Evolutionary conservation across 2,329 filamentous ascomycete species (phyloP), one percentile per base, ranked within the genome.

Genomic region (Aspergillus melleus): DNA sequence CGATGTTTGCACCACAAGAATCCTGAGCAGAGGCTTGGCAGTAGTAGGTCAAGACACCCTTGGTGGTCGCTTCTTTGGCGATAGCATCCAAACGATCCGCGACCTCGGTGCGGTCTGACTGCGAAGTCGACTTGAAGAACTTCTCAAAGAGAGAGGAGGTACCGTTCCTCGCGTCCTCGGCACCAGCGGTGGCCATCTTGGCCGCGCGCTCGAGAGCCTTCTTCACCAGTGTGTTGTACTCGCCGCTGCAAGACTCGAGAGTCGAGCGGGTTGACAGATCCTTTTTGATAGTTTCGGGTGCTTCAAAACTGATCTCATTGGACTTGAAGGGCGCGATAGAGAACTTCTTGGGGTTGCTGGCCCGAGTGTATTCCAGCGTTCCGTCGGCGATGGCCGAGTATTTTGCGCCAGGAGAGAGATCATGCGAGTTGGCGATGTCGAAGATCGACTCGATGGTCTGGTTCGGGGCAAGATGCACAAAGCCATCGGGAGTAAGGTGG

Each of bases 1-100:
- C 63, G 46, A 65, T 54, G 30, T 64, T 64, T 19, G 55, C 58
- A 9, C 57, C 61, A 42, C 63, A 65, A 50, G 61, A 58, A 46
- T 65, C 63, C 16, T 55, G 26, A 1, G 49, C 49, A 11, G 57
- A 55, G 8, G 63, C 53, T 24, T 62, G 52, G 32, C 63, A 65
- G 53, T 64, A 65, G 36, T 65, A 65, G 1, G 51, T 61, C 26
- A 65, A 49, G 6, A 55, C 55, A 3, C 63, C 63, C 10, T 55
- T 61, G 3, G 59, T 52, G 5, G 59, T 61, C 2, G 63, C 63
- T 42, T 65, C 63, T 8, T 46, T 54, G 4, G 63, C 61, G 46
- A 65, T 62, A 1, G 63, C 63, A 9, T 64, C 61, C 16, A 65
- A 22, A 1, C 61, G 61, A 44, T 57, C 59, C 0, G 63, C 59